A percentile compares a stretch with the other conserved stretches of the same genome.
phyloP scores from a whole-genome alignment of 2,329 filamentous ascomycete species.

The Purpureocillium lavendulum region DNA sequence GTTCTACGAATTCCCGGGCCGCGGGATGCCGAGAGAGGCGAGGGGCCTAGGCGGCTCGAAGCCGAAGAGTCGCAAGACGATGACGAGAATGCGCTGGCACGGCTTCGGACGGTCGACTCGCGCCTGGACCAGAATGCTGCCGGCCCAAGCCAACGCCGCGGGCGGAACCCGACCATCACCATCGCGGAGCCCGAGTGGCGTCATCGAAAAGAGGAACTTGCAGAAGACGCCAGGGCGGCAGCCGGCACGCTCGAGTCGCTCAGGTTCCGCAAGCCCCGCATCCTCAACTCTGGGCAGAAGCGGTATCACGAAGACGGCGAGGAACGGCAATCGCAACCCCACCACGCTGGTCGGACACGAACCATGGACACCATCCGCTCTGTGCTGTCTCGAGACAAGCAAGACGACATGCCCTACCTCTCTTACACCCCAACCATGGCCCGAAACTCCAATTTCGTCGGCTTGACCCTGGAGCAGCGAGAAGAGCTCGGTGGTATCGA shows the following conservation, averaged over 20 bases:
- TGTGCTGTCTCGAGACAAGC: constrained; percentile 44
- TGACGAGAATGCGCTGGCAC: constrained; percentile 20
- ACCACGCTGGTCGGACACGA: constrained; percentile 26
- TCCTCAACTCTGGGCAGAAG: constrained; percentile 28
- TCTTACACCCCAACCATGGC: constrained; percentile 91
- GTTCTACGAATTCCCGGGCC: constrained; percentile 86
- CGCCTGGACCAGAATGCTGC: constrained; percentile 11
- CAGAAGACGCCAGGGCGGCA: constrained; percentile 33
- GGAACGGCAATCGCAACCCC: constrained; percentile 9
- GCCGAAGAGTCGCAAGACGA: constrained; percentile 27
- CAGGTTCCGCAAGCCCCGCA: constrained; percentile 33
- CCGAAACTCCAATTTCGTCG: constrained; percentile 86
- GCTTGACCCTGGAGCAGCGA: constrained; percentile 80
- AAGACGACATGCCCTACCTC: constrained; percentile 72
- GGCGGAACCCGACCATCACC: constrained; percentile 50
- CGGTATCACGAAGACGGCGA: constrained; percentile 28
- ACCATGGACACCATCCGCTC: constrained; percentile 53
- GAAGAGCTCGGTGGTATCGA: constrained; percentile 96
- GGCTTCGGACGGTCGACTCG: constrained; percentile 16
- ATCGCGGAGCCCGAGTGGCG: constrained; percentile 53
- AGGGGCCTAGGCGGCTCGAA: constrained; percentile 52
- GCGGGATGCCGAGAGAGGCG: constrained; percentile 77
- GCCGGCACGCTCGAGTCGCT: constrained; percentile 30
- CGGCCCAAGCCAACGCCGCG: constrained; percentile 17
- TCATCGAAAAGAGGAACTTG: constrained; percentile 22